phyloP scores from a whole-genome alignment of 2,329 filamentous ascomycete genomes.

The Phaeosphaeria sp. region DNA sequence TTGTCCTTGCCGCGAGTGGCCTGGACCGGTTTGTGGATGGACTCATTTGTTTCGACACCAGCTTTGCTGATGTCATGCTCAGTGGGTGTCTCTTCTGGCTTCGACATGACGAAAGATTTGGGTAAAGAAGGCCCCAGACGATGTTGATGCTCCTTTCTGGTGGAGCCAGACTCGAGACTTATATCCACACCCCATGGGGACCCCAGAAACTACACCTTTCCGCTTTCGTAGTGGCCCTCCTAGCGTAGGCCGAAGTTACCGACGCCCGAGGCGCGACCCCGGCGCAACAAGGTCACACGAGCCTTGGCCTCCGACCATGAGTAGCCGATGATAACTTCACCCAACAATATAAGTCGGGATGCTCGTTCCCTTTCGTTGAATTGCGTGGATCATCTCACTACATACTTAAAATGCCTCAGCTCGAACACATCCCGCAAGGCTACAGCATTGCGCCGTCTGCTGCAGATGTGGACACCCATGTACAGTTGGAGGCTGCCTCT shows the following conservation, averaged over 20 bases:
- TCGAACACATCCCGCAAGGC: conserved; percentile 52
- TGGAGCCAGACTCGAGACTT: conserved; percentile 17
- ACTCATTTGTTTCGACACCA: conserved; percentile 33
- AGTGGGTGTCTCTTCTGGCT: conserved; percentile 10
- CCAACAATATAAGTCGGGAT: not conserved
- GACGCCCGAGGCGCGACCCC: not conserved
- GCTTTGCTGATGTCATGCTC: conserved; percentile 26
- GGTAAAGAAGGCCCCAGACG: not conserved
- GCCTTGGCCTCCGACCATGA: not conserved
- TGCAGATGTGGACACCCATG: conserved; percentile 23
- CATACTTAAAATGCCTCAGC: conserved; percentile 56
- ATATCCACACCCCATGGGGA: conserved; percentile 34
- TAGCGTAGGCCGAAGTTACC: conserved; percentile 19
- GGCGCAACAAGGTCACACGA: not conserved
- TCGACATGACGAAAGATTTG: conserved; percentile 22
- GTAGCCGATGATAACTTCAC: not conserved
- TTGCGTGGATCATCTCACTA: not conserved
- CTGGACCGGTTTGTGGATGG: conserved; percentile 28
- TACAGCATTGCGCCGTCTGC: conserved; percentile 34
- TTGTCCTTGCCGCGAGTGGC: conserved; percentile 49
- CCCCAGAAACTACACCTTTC: conserved; percentile 27
- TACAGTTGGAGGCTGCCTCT: conserved; percentile 54
- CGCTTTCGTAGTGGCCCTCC: conserved; percentile 7
- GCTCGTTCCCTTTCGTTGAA: not conserved
- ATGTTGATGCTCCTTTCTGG: conserved; percentile 8